phyloP scores from a whole-genome alignment of 2,329 filamentous ascomycete genomes.

The Aspergillus spinulosporus region DNA sequence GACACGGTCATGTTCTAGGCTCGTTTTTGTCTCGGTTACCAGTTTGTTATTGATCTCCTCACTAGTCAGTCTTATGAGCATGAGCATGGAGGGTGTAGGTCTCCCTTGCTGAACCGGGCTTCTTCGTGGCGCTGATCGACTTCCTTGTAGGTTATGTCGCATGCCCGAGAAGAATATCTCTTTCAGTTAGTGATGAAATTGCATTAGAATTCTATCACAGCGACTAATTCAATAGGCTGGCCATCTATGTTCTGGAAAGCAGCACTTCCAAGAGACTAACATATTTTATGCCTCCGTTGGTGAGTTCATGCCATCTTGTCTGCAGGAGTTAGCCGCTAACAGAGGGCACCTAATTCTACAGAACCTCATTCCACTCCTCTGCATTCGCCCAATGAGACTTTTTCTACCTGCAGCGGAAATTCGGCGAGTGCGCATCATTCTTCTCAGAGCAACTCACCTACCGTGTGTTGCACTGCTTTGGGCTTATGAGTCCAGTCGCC shows the following conservation, averaged over 20 bases:
- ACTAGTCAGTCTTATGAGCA: slow-evolving; percentile 59
- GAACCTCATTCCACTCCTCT: slow-evolving; percentile 60
- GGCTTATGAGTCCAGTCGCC: slow-evolving; percentile 51
- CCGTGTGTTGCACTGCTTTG: slow-evolving; percentile 60
- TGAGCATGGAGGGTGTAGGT: slow-evolving; percentile 57
- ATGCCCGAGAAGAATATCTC: slow-evolving; percentile 63
- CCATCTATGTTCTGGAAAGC: slow-evolving; percentile 48
- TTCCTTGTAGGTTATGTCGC: slow-evolving; percentile 55
- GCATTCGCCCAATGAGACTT: slow-evolving; percentile 59
- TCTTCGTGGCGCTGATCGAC: slow-evolving; percentile 3
- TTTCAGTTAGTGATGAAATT: slow-evolving; percentile 50
- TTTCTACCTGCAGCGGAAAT: slow-evolving; percentile 56
- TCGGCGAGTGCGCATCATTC: slow-evolving; percentile 56
- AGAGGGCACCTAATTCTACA: slow-evolving; percentile 26
- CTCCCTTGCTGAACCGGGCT: background rate
- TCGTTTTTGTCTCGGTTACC: slow-evolving; percentile 61
- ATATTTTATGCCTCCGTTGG: slow-evolving; percentile 50
- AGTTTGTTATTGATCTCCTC: slow-evolving; percentile 63
- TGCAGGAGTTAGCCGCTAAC: slow-evolving; percentile 13
- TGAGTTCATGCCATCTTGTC: slow-evolving; percentile 27
- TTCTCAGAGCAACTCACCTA: slow-evolving; percentile 60
- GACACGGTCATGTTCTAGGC: slow-evolving; percentile 36
- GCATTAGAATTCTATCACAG: background rate
- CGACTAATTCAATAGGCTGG: slow-evolving; percentile 34
- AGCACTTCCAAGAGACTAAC: slow-evolving; percentile 49